Evolutionary conservation across 164 flowering plant species (phyloP), one percentile per base, ranked within the genome.

Genomic region (Magnolia changhungtana): DNA sequence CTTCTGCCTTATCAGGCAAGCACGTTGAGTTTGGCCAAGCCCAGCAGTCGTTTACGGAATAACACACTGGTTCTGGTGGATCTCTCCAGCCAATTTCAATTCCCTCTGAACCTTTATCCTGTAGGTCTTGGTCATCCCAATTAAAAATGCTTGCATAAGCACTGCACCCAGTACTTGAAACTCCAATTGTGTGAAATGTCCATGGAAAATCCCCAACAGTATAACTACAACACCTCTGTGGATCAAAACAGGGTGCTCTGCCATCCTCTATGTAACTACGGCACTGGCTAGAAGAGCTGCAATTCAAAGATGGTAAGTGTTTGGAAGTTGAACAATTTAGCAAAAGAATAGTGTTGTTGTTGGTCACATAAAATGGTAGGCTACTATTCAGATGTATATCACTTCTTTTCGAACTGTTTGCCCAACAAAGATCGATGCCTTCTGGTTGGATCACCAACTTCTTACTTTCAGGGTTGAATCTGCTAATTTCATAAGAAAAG

Each of bases 61-160:
- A 4, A 29, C 70, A 67, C 45, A 67, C 14, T 23, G 45, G 70
- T 18, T 67, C 58, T 8, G 13, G 58, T 18, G 52, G 72, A n/a
- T n/a, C 23, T 1, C 45, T n/a, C 72, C 72, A 70, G 4, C 55
- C 19, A 18, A 70, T 18, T 50, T 70, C 55, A 45, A 70, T 8
- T 70, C 72, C 52, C 72, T 70, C 72, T n/a, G 14, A 6, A 51
- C 58, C 14, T 31, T 52, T 5, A 29, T 18, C n/a, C 3, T 18
- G 72, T 10, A 16, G 16, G 13, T 0, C 45, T 2, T 8, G 8
- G 5, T 6, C 13, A 50, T 19, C 7, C 23, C 3, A 70, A 70
- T 49, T 55, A 55, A 10, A 16, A 20, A 70, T 70, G 72, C 58
- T 70, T 18, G 72, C 58, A 70, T 45, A 70, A 45, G 58, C 27